Evolutionary conservation across 352 stramenopile genomes (phyloP), one percentile per base, ranked within the genome.

Genomic region (Globisporangium paddicum): DNA sequence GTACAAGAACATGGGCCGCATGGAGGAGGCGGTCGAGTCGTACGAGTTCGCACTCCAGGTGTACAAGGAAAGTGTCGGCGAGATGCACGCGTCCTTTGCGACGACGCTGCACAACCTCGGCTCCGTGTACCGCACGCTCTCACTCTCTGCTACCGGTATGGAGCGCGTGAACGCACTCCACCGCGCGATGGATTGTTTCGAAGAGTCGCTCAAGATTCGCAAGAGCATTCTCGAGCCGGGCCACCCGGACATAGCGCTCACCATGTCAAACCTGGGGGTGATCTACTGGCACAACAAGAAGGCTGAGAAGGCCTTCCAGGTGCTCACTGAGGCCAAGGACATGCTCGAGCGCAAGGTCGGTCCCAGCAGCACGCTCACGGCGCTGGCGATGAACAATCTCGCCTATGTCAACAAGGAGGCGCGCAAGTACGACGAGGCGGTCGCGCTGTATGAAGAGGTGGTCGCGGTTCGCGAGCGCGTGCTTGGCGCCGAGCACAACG

Each of bases 221-320:
- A 69, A 60, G 21, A 67, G 67, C 13, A 83, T 91, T 52, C 74
- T 93, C 37, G 85, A 90, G 57, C 69, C 82, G 2, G 77, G 77
- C 3, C 85, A 94, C 60, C 73, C 85, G 1, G 85, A 94, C 58
- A 87, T 94, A 34, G 81, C 77, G 21, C 70, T 94, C 23, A 89
- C 72, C 62, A 82, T 92, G 83, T 89, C 78, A 66, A 92, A 92
- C 62, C 52, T 94, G 53, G 85, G 85, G 59, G 79, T 90, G 40
- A 79, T 94, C 55, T 68, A 91, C 62, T 90, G 76, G 75, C 80
- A 92, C 58, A 90, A 88, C 63, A 88, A 94, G 70, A 79, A 94
- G 63, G 23, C 72, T 0, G 72, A 84, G 23, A 89, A 89, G 66
- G 74, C 81, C 0, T 84, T 88, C 46, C 55, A 70, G 40, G 71